Evolutionary conservation across 257 asterid species (phyloP).

Genomic region (Avicennia marina): DNA sequence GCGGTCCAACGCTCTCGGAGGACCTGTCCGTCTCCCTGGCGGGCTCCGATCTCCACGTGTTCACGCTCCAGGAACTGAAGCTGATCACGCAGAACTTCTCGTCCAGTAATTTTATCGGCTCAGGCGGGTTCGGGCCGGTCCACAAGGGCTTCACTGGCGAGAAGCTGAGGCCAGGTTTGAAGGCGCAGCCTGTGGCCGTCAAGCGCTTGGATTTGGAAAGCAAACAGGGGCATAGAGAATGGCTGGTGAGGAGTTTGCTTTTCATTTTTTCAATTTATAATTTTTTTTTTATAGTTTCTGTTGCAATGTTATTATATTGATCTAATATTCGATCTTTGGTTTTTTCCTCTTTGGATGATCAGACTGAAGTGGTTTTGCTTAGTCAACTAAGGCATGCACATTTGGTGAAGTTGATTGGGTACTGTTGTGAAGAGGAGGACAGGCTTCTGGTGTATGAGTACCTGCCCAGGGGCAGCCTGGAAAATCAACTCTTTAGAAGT

Average conservation of each 20-base stretch:
- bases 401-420: conserved; percentile 43
- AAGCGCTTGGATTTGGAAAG: not conserved
- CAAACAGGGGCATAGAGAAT: not conserved
- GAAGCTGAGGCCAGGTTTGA: not conserved
- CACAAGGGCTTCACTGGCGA: not conserved
- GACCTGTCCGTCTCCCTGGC: not conserved
- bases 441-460: conserved; percentile 59
- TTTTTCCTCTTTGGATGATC: not conserved
- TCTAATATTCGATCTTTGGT: too few relatives aligned
- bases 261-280: too few relatives aligned
- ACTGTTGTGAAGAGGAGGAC: conserved; percentile 62
- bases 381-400: not conserved
- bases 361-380: not conserved
- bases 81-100: not conserved
- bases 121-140: not conserved
- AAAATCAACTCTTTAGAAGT: conserved; percentile 61
- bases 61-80: not conserved
- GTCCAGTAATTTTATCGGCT: not conserved
- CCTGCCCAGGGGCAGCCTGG: conserved; percentile 52
- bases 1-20: not conserved
- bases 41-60: not conserved
- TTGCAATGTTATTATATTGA: not conserved
- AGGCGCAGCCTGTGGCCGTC: not conserved
- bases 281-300: too few relatives aligned
- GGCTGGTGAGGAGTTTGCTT: not conserved